phyloP scores from a whole-genome alignment of 345 rosid species.

The Balakata baccata region DNA sequence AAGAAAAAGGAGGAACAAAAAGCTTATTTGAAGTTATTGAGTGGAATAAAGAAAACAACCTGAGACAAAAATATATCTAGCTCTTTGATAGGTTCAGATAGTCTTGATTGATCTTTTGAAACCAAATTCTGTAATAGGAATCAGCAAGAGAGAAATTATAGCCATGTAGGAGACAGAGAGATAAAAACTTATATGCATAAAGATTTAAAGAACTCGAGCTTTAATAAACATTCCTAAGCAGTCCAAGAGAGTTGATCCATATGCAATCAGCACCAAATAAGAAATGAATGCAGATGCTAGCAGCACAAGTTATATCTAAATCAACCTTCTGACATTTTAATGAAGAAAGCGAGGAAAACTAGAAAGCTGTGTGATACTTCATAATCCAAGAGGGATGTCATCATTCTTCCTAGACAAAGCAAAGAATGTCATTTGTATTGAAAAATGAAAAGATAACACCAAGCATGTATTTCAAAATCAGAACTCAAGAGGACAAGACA shows the following conservation, averaged over 20 bases:
- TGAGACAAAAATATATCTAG: conserved; percentile 79
- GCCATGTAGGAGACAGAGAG: background rate
- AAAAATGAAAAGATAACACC: background rate
- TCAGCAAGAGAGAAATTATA: conserved; percentile 19
- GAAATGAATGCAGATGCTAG: background rate
- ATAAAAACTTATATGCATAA: background rate
- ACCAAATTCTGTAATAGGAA: conserved; percentile 56
- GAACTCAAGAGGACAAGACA: background rate
- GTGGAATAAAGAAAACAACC: conserved; percentile 43
- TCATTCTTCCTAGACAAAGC: background rate
- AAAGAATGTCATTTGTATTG: background rate
- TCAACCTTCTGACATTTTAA: background rate
- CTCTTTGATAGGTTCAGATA: conserved; percentile 78
- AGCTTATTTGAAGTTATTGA: conserved; percentile 9
- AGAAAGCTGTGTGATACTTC: background rate
- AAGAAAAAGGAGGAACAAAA: background rate
- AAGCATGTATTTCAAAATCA: background rate
- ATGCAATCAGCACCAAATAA: background rate
- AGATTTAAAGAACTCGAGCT: background rate
- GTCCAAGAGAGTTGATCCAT: background rate
- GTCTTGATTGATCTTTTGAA: conserved; percentile 72
- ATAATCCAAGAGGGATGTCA: background rate
- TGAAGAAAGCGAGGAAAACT: background rate
- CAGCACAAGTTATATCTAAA: background rate
- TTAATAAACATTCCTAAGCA: background rate